Conservation (phyloP, 768 basidiomycete genomes). For the Gloeophyllum trabeum region DNA sequence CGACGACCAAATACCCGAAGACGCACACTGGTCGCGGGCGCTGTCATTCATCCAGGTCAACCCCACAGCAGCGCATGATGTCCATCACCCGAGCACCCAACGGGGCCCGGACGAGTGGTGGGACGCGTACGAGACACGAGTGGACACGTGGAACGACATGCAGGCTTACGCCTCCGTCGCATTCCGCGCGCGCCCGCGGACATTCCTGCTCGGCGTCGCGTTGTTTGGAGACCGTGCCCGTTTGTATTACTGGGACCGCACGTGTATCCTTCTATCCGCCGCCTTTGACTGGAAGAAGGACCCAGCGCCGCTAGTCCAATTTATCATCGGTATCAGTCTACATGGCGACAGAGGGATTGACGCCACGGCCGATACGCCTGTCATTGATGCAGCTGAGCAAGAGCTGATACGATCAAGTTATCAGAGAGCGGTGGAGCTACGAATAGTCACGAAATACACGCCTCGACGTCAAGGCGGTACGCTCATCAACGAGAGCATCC, state of each 20-base stretch:
- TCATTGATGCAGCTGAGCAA: background rate
- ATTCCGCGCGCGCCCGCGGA: too few relatives aligned
- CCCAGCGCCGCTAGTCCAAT: background rate
- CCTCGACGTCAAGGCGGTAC: too few relatives aligned
- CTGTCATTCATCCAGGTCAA: too few relatives aligned
- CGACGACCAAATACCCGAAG: too few relatives aligned
- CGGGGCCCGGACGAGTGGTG: too few relatives aligned
- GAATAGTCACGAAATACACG: background rate
- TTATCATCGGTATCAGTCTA: background rate
- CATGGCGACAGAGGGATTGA: background rate
- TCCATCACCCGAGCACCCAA: too few relatives aligned
- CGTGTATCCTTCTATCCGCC: background rate
- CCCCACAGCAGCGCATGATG: too few relatives aligned
- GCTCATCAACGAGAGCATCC: background rate
- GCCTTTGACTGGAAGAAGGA: background rate
- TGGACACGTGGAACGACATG: too few relatives aligned
- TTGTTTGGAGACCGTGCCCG: background rate
- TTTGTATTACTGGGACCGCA: background rate
- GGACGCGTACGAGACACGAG: too few relatives aligned
- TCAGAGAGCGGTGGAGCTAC: background rate
- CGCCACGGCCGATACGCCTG: background rate
- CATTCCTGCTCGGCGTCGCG: background rate
- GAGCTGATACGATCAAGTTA: background rate
- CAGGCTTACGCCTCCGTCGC: too few relatives aligned
- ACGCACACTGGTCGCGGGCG: too few relatives aligned